These are phyloP conservation scores for Pharnaceum exiguum DNA, from an alignment of 148 eudicot genomes.

Conservation along the genomic window DNA sequence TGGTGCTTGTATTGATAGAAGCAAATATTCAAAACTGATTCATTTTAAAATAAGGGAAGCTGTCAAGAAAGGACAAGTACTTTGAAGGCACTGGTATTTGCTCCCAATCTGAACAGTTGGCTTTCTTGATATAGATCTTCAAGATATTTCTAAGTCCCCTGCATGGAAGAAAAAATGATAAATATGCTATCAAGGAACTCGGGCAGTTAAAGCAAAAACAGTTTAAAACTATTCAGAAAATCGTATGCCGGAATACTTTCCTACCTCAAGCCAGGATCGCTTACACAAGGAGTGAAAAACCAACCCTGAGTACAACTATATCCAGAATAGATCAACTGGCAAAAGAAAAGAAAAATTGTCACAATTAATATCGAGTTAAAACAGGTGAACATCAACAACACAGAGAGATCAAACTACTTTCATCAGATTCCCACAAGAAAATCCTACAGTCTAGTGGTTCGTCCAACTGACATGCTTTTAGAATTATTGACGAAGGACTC, in stretches of 20 bases:
- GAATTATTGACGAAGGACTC: too few species aligned
- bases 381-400: too few species aligned
- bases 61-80: constrained; percentile 27
- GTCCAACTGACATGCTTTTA: too few species aligned
- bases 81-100: constrained; percentile 70
- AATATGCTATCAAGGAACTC: too few species aligned
- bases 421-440: too few species aligned
- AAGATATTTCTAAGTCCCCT: constrained; percentile 86
- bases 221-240: background rate
- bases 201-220: too few species aligned
- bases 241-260: constrained; percentile 1
- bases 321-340: constrained; percentile 84
- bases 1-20: too few species aligned
- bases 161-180: constrained; percentile 26
- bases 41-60: background rate
- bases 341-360: background rate
- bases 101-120: constrained; percentile 71
- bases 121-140: constrained; percentile 56
- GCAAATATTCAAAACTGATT: background rate
- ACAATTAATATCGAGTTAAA: too few species aligned
- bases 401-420: too few species aligned
- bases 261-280: constrained; percentile 81
- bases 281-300: constrained; percentile 82
- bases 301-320: constrained; percentile 91
- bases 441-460: too few species aligned